Evolutionary conservation across 768 basidiomycete genomes (phyloP).

Genomic region (Lentinus tigrinus): DNA sequence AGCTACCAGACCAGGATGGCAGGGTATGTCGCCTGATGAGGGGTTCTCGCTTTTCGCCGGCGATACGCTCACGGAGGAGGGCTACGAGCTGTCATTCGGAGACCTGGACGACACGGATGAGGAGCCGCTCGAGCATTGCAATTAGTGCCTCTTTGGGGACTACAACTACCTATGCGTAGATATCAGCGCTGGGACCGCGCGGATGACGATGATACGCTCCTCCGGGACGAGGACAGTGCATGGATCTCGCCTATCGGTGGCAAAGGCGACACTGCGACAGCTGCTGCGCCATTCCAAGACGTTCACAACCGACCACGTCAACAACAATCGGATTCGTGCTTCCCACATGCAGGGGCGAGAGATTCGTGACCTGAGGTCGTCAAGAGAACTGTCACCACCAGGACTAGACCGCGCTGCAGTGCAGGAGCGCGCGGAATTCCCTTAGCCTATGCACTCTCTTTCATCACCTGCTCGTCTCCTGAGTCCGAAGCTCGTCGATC

Average conservation of each 20-base stretch:
- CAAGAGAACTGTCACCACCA: constrained; percentile 32
- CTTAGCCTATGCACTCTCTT: constrained; percentile 22
- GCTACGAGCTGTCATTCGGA: constrained; percentile 65
- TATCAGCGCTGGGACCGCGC: constrained; percentile 74
- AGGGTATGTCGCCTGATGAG: constrained; percentile 42
- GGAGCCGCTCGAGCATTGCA: constrained; percentile 70
- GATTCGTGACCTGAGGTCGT: constrained; percentile 24
- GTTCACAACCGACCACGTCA: constrained; percentile 4
- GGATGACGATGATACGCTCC: constrained; percentile 66
- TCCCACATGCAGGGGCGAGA: constrained; percentile 22
- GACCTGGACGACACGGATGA: constrained; percentile 71
- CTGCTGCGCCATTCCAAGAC: constrained; percentile 57
- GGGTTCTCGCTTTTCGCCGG: constrained; percentile 15
- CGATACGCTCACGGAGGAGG: constrained; percentile 35
- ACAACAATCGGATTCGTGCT: constrained; percentile 18
- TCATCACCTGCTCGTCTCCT: constrained; percentile 11
- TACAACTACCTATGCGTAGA: constrained; percentile 90
- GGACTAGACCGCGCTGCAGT: constrained; percentile 43
- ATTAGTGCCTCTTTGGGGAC: constrained; percentile 83
- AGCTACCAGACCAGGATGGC: constrained; percentile 65
- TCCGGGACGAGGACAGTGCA: constrained; percentile 71
- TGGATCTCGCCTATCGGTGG: constrained; percentile 64
- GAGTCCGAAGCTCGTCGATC: background rate
- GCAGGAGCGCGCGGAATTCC: constrained; percentile 39
- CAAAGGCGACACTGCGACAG: constrained; percentile 32